These are phyloP conservation scores for Trametes gibbosa DNA, from an alignment of 768 basidiomycete species.

Conservation along the genomic window DNA sequence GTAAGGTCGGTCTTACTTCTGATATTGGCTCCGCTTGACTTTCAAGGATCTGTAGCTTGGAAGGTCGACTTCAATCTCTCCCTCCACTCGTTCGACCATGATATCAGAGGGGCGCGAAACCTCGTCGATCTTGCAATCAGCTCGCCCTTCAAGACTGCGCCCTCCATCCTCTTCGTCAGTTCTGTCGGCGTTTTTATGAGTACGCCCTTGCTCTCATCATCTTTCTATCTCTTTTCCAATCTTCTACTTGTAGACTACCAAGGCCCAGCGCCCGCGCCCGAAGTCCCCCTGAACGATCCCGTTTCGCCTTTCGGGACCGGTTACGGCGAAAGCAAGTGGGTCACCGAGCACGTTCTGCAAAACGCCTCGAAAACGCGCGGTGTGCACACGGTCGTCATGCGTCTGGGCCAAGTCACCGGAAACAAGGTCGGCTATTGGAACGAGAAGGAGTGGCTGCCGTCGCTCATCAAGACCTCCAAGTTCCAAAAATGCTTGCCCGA, in stretches of 20 bases:
- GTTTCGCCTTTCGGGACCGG: conserved; percentile 21
- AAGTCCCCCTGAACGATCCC: conserved; percentile 8
- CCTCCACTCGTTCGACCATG: conserved; percentile 36
- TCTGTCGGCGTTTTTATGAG: conserved; percentile 15
- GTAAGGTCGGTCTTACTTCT: not conserved
- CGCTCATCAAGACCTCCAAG: conserved; percentile 26
- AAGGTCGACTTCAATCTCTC: conserved; percentile 42
- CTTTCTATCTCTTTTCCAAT: not conserved
- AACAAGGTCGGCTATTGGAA: conserved; percentile 34
- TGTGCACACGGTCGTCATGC: conserved; percentile 30
- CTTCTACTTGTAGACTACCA: conserved; percentile 1
- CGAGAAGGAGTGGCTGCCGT: conserved; percentile 32
- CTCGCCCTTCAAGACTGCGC: conserved; percentile 8
- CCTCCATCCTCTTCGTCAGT: conserved; percentile 7
- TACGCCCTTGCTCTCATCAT: not conserved
- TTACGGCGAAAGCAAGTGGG: conserved; percentile 33
- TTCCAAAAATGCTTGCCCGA: conserved; percentile 27
- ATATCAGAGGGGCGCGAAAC: conserved; percentile 28
- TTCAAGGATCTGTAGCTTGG: conserved; percentile 31
- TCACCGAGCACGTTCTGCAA: conserved; percentile 31
- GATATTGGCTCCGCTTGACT: not conserved
- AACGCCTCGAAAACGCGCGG: conserved; percentile 20
- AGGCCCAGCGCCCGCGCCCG: conserved; percentile 1
- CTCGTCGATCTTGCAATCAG: conserved; percentile 17
- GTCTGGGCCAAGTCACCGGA: conserved; percentile 34